Percentiles rank a stretch among this genome's conserved stretches.
Evolutionary conservation across 495 filamentous ascomycete genomes (phyloP).

Genomic region (Penicillium manginii): DNA sequence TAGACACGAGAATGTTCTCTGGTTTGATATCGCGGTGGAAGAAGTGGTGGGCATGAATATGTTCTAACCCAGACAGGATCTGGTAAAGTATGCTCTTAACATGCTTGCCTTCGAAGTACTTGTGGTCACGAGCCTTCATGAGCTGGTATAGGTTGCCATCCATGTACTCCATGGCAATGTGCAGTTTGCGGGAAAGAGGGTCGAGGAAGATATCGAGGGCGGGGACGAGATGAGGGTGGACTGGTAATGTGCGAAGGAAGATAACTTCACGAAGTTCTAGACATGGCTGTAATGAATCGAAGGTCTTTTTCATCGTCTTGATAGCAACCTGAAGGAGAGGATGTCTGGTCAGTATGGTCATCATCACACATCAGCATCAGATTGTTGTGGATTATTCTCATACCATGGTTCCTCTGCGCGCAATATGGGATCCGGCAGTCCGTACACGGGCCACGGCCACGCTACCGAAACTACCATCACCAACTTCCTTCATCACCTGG

Average conservation of each 20-base stretch:
- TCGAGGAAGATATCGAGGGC: conserved; percentile 99
- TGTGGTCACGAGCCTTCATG: conserved; percentile 98
- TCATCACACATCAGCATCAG: not conserved
- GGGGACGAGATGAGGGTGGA: conserved; percentile 89
- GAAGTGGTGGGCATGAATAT: conserved; percentile 96
- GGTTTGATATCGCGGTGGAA: conserved; percentile 99
- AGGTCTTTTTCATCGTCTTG: conserved; percentile 99
- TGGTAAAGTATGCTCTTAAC: conserved; percentile 98
- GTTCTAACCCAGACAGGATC: conserved; percentile 92
- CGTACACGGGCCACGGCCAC: conserved; percentile 90
- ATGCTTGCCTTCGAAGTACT: conserved; percentile 82
- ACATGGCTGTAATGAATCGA: conserved; percentile 87
- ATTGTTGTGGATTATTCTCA: conserved; percentile 13
- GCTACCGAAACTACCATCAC: conserved; percentile 97
- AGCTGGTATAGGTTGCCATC: conserved; percentile 98
- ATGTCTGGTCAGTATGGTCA: conserved; percentile 22
- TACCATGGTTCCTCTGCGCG: conserved; percentile 92
- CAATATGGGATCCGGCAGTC: conserved; percentile 84
- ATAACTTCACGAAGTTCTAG: conserved; percentile 94
- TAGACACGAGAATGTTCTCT: conserved; percentile 97
- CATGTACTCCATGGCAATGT: conserved; percentile 99
- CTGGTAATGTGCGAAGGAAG: conserved; percentile 86
- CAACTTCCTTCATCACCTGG: conserved; percentile 96
- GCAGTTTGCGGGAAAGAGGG: conserved; percentile 90
- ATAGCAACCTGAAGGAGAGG: conserved; percentile 78